Percentiles rank a stretch among this genome's conserved stretches.
Evolutionary conservation across 805 yeast species (phyloP).

Genomic region (Ogataea pignaliae): DNA sequence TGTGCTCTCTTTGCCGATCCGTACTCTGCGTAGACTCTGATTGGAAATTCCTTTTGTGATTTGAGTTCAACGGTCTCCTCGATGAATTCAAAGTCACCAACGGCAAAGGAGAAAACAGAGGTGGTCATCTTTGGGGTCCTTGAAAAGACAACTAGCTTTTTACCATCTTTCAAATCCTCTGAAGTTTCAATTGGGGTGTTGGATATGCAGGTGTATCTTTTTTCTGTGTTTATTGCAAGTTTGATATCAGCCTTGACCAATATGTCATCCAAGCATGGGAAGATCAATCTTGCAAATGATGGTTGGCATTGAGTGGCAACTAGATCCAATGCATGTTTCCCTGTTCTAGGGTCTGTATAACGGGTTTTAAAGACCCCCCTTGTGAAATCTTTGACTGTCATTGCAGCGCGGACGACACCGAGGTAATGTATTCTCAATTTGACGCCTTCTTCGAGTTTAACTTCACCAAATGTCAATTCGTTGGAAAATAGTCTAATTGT

Average conservation of each 20-base stretch:
- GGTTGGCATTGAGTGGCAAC: constrained; percentile 76
- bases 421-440: constrained; percentile 35
- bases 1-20: constrained; percentile 46
- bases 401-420: constrained; percentile 47
- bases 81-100: constrained; percentile 62
- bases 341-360: constrained; percentile 47
- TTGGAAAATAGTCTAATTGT: constrained; percentile 28
- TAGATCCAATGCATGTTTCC: constrained; percentile 45
- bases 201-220: constrained; percentile 46
- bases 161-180: constrained; percentile 10
- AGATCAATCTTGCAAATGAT: constrained; percentile 52
- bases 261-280: constrained; percentile 70
- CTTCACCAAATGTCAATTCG: constrained; percentile 19
- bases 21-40: constrained; percentile 51
- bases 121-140: constrained; percentile 56
- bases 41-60: constrained; percentile 32
- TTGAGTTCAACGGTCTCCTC: constrained; percentile 32
- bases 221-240: constrained; percentile 43
- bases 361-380: constrained; percentile 67
- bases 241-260: constrained; percentile 47
- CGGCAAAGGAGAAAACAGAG: constrained; percentile 61
- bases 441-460: constrained; percentile 1
- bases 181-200: constrained; percentile 37
- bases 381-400: constrained; percentile 53
- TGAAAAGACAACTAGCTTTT: constrained; percentile 40